Percentiles rank a stretch among this genome's conserved stretches.
These are phyloP conservation scores for Grigorovia jiainica DNA, from an alignment of 805 yeast species.

Conservation along the genomic window DNA sequence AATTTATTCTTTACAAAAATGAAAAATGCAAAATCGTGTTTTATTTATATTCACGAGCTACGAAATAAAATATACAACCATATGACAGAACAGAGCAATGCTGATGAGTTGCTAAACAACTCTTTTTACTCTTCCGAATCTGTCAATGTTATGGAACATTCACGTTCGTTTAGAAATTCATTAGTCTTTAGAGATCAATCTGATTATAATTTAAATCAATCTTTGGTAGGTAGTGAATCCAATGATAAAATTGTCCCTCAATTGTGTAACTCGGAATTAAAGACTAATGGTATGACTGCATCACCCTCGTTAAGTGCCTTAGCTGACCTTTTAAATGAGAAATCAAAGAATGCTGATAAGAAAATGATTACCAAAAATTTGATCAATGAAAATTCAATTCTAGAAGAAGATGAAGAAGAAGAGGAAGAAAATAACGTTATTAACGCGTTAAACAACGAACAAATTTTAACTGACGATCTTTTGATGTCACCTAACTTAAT, in stretches of 20 bases:
- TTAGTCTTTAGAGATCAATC: slow-evolving; percentile 22
- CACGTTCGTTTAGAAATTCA: slow-evolving; percentile 27
- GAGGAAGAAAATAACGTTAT: slow-evolving; percentile 5
- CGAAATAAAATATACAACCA: background rate
- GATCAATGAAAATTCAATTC: slow-evolving; percentile 10
- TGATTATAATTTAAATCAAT: slow-evolving; percentile 9
- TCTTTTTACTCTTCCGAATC: slow-evolving; percentile 25
- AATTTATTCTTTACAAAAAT: no score
- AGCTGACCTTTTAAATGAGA: slow-evolving; percentile 33
- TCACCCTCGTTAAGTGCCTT: slow-evolving; percentile 37
- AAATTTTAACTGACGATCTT: background rate
- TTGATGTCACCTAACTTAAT: slow-evolving; percentile 30
- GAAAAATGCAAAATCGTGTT: no score
- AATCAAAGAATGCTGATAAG: slow-evolving; percentile 25
- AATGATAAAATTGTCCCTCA: no score
- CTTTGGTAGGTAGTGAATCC: no score
- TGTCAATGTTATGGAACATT: slow-evolving; percentile 24
- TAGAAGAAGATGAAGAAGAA: slow-evolving; percentile 19
- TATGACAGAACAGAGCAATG: slow-evolving; percentile 1
- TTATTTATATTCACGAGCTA: no score
- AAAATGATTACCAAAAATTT: slow-evolving; percentile 13
- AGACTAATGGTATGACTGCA: slow-evolving; percentile 31
- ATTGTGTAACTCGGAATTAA: no score
- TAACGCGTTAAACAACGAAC: background rate
- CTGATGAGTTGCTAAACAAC: slow-evolving; percentile 15